These are phyloP conservation scores for Chalciporus chontae DNA, from an alignment of 768 basidiomycete genomes.

Conservation along the genomic window DNA sequence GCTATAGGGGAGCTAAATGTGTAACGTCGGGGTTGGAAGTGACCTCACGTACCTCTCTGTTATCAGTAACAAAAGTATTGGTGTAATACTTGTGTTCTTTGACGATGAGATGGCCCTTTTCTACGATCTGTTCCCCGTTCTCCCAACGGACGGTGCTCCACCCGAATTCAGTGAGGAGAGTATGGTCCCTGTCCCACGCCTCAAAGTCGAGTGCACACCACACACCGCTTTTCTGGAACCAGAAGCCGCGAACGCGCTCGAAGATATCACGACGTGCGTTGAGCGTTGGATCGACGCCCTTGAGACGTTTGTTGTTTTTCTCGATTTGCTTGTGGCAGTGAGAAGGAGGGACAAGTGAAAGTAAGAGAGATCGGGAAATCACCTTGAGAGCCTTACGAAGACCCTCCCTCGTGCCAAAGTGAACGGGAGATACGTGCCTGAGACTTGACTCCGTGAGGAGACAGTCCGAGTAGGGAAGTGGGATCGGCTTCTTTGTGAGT, in stretches of 20 bases:
- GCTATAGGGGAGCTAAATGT: constrained; percentile 33
- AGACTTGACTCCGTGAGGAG: constrained; percentile 61
- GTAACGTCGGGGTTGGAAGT: background rate
- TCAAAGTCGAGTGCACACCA: constrained; percentile 85
- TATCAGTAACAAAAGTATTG: constrained; percentile 65
- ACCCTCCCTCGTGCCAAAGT: constrained; percentile 50
- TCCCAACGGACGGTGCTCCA: constrained; percentile 62
- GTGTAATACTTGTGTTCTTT: constrained; percentile 53
- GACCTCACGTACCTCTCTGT: constrained; percentile 49
- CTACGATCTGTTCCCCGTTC: constrained; percentile 43
- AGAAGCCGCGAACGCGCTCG: constrained; percentile 63
- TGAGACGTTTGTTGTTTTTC: constrained; percentile 77
- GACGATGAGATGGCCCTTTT: constrained; percentile 60
- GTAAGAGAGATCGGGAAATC: background rate
- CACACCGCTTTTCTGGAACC: constrained; percentile 58
- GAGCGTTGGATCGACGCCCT: constrained; percentile 55
- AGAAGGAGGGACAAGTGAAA: background rate
- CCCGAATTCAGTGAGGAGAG: constrained; percentile 78
- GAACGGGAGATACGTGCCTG: constrained; percentile 53
- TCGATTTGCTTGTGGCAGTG: constrained; percentile 54
- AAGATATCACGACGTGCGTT: constrained; percentile 58
- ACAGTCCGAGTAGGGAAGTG: constrained; percentile 76
- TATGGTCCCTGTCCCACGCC: constrained; percentile 77
- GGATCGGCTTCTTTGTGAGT: constrained; percentile 59
- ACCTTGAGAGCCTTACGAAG: constrained; percentile 64